These are phyloP conservation scores for Plasmodium malariae DNA, from an alignment of 169 alveolate genomes.

Conservation along the genomic window DNA sequence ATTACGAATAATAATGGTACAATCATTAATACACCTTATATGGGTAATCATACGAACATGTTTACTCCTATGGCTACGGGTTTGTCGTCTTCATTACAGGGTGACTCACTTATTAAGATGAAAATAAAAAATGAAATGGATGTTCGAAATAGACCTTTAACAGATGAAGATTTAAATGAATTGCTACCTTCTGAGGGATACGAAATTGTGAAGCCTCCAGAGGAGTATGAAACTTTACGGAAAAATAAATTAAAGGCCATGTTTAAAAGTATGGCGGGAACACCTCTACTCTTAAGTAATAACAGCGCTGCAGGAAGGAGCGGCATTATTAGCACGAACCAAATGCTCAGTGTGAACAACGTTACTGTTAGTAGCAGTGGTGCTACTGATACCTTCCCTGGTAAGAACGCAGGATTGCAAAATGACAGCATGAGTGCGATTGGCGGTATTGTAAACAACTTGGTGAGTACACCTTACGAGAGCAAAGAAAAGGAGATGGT, in stretches of 20 bases:
- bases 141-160: constrained; percentile 84
- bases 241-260: constrained; percentile 75
- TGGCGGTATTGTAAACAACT: too few relatives aligned
- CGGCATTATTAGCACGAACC: too few relatives aligned
- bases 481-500: constrained; percentile 1
- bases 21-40: constrained; percentile 24
- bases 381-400: neutral
- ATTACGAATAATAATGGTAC: neutral
- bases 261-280: constrained; percentile 50
- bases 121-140: constrained; percentile 77
- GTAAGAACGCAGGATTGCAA: neutral
- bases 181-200: constrained; percentile 95
- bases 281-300: constrained; percentile 84
- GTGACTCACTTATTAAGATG: constrained; percentile 10
- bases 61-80: constrained; percentile 38
- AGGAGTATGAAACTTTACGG: constrained; percentile 87
- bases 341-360: too few relatives aligned
- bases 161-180: constrained; percentile 97
- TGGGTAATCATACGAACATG: neutral
- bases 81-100: neutral
- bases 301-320: too few relatives aligned
- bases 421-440: too few relatives aligned
- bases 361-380: too few relatives aligned
- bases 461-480: neutral
- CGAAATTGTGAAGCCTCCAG: constrained; percentile 93